Conservation (phyloP, 2,329 filamentous ascomycete species). For the Calonectria fujianensis region DNA sequence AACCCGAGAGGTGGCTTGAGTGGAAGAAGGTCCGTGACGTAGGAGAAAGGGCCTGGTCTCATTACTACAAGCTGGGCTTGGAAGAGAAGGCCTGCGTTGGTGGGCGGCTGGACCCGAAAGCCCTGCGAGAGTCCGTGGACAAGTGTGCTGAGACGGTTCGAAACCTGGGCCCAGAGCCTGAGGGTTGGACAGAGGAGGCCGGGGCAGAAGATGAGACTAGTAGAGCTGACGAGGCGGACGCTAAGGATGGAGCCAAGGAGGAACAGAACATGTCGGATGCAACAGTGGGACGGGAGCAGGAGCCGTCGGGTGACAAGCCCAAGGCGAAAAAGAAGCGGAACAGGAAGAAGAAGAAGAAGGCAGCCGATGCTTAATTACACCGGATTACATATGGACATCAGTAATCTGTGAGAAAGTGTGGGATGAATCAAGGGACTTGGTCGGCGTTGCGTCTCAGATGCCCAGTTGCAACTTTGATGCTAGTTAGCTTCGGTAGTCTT, state of each 20-base stretch:
- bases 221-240: too few species aligned
- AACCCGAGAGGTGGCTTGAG: slow-evolving; percentile 54
- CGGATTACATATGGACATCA: neutral
- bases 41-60: neutral
- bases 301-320: slow-evolving; percentile 1
- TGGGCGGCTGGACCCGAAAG: neutral
- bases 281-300: neutral
- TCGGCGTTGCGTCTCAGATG: neutral
- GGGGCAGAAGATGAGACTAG: neutral
- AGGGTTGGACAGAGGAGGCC: neutral
- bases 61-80: slow-evolving; percentile 5
- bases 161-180: neutral
- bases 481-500: neutral
- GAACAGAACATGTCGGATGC: neutral
- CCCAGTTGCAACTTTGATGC: neutral
- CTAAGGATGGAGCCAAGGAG: neutral
- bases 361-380: neutral
- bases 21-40: slow-evolving; percentile 51
- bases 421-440: neutral
- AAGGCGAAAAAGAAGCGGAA: slow-evolving; percentile 47
- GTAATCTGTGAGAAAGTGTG: neutral
- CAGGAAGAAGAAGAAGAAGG: slow-evolving; percentile 42
- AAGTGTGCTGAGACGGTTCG: neutral
- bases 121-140: neutral
- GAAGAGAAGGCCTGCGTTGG: slow-evolving; percentile 5